Percentiles rank a stretch among this genome's conserved stretches.
Conservation (phyloP, 805 yeast species). For the Komagataella mondaviorum region DNA sequence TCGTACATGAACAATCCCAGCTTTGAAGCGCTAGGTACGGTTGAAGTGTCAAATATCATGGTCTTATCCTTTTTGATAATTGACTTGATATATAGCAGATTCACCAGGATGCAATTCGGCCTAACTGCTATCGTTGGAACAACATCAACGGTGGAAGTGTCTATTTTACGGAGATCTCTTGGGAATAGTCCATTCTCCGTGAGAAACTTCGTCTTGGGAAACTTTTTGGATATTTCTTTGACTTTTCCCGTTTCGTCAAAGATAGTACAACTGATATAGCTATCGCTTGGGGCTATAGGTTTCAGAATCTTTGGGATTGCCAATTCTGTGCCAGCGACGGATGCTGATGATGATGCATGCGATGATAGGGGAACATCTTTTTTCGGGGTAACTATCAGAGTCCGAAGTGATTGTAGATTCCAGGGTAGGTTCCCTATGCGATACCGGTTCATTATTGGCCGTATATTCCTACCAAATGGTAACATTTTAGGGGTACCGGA, state of each 20-base stretch:
- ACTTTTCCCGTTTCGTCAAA: constrained; percentile 62
- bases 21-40: constrained; percentile 46
- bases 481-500: not conserved
- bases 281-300: constrained; percentile 33
- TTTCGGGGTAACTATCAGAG: not conserved
- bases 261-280: constrained; percentile 65
- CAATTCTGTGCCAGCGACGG: not conserved
- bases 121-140: constrained; percentile 85
- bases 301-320: constrained; percentile 14
- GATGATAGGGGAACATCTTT: not conserved
- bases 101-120: constrained; percentile 62
- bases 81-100: constrained; percentile 80
- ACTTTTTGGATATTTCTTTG: constrained; percentile 53
- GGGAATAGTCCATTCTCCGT: constrained; percentile 66
- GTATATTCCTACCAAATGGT: not conserved
- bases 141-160: constrained; percentile 59
- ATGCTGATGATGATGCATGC: not conserved
- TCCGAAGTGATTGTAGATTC: not conserved
- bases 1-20: constrained; percentile 77
- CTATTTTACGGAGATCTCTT: constrained; percentile 77
- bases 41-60: constrained; percentile 70
- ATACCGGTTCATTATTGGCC: not conserved
- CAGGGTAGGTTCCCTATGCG: not conserved
- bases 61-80: constrained; percentile 71
- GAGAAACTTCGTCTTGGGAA: constrained; percentile 61